phyloP scores from a whole-genome alignment of 2,329 filamentous ascomycete species.

The Knufia petricola region DNA sequence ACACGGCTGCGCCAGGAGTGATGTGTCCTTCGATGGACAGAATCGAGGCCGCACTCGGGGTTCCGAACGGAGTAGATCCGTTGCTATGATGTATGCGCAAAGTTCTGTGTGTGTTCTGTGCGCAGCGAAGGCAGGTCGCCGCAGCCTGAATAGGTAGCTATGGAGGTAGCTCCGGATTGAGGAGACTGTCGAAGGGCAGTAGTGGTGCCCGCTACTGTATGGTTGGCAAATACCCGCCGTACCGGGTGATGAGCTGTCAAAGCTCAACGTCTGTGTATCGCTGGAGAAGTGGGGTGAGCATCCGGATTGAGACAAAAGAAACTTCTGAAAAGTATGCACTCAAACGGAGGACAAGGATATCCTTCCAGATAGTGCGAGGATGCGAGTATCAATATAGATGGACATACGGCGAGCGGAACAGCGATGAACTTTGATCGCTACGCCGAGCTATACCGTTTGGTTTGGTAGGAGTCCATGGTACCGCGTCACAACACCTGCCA shows the following conservation, averaged over 20 bases:
- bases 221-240: not conserved
- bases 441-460: not conserved
- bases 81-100: not conserved
- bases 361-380: too few relatives aligned
- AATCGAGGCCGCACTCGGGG: not conserved
- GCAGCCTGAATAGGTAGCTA: too few relatives aligned
- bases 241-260: not conserved
- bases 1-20: too few relatives aligned
- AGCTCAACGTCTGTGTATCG: not conserved
- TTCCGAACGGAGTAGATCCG: too few relatives aligned
- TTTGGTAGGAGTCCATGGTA: not conserved
- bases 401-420: not conserved
- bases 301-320: too few relatives aligned
- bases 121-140: too few relatives aligned
- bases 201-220: too few relatives aligned
- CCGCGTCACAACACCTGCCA: not conserved
- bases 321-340: too few relatives aligned
- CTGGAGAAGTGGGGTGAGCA: too few relatives aligned
- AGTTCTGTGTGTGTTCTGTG: not conserved
- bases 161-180: too few relatives aligned
- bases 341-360: too few relatives aligned
- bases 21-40: not conserved
- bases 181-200: too few relatives aligned
- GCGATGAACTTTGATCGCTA: not conserved
- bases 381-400: not conserved